Evolutionary conservation across 768 basidiomycete genomes (phyloP).

Genomic region (Termitomyces sp.): DNA sequence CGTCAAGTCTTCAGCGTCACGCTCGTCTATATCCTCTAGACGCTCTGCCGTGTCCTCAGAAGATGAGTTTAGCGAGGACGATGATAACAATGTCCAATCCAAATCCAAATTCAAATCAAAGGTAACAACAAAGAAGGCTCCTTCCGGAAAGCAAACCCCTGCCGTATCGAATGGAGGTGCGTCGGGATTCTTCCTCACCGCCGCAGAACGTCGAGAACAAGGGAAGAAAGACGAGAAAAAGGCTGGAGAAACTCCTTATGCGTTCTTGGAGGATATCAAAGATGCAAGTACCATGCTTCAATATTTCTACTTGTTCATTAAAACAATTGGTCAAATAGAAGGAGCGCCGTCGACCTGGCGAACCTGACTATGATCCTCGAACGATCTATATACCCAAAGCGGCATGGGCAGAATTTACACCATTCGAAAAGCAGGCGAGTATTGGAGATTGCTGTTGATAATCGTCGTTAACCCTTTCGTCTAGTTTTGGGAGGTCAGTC

Average conservation of each 20-base stretch:
- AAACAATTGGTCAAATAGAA: slow-evolving; percentile 44
- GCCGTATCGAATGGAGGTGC: slow-evolving; percentile 15
- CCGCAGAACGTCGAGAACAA: slow-evolving; percentile 73
- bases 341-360: slow-evolving; percentile 73
- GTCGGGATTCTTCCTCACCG: slow-evolving; percentile 63
- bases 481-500: slow-evolving; percentile 73
- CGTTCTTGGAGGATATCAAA: slow-evolving; percentile 65
- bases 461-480: slow-evolving; percentile 1
- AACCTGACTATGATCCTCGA: slow-evolving; percentile 86
- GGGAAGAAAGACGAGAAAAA: slow-evolving; percentile 84
- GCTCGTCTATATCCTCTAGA: slow-evolving; percentile 45
- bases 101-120: slow-evolving; percentile 30
- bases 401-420: slow-evolving; percentile 83
- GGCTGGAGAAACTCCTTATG: slow-evolving; percentile 69
- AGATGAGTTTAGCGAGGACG: slow-evolving; percentile 36
- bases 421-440: slow-evolving; percentile 86
- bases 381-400: slow-evolving; percentile 77
- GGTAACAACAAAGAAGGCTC: slow-evolving; percentile 20
- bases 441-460: neutral
- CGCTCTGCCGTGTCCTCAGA: slow-evolving; percentile 32
- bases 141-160: slow-evolving; percentile 21
- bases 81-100: slow-evolving; percentile 33
- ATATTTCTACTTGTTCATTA: neutral
- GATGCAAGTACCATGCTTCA: slow-evolving; percentile 50
- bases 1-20: slow-evolving; percentile 47